A percentile compares a stretch with the other conserved stretches of the same genome.
phyloP scores from a whole-genome alignment of 495 filamentous ascomycete genomes.

The Aspergillus bertholletiae region DNA sequence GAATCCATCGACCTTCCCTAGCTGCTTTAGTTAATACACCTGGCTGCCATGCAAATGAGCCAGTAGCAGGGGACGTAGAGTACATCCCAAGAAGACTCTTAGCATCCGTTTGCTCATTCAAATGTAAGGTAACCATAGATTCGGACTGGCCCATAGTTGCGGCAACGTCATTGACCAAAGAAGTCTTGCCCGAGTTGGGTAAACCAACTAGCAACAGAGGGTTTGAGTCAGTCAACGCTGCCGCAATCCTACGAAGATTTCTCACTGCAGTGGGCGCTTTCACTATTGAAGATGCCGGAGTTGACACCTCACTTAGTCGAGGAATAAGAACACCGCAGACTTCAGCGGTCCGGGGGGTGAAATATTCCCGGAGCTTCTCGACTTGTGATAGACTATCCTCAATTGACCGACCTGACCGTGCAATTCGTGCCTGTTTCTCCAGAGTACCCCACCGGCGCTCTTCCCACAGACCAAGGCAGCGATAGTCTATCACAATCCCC shows the following conservation, averaged over 20 bases:
- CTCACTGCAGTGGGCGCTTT: constrained; percentile 63
- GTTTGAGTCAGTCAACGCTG: constrained; percentile 56
- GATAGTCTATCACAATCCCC: constrained; percentile 73
- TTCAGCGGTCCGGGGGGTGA: constrained; percentile 50
- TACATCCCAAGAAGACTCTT: constrained; percentile 95
- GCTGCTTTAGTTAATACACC: constrained; percentile 93
- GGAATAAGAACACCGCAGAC: constrained; percentile 66
- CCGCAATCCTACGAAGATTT: constrained; percentile 68
- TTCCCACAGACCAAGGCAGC: constrained; percentile 80
- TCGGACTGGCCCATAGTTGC: constrained; percentile 66
- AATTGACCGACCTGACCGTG: constrained; percentile 20
- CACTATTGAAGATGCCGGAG: constrained; percentile 54
- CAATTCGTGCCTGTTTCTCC: constrained; percentile 19
- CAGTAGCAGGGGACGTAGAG: constrained; percentile 75
- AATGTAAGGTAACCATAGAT: constrained; percentile 83
- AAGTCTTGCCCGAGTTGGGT: constrained; percentile 87
- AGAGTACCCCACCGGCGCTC: constrained; percentile 47
- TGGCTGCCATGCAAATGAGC: constrained; percentile 88
- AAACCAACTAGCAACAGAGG: constrained; percentile 80
- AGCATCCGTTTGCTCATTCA: constrained; percentile 96
- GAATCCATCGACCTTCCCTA: constrained; percentile 87
- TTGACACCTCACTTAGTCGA: constrained; percentile 47
- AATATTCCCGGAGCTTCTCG: constrained; percentile 35
- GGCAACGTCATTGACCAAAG: constrained; percentile 78
- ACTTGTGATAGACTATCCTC: constrained; percentile 22